Conservation (phyloP, 805 yeast species). For the Cyberlindnera sargentensis region DNA sequence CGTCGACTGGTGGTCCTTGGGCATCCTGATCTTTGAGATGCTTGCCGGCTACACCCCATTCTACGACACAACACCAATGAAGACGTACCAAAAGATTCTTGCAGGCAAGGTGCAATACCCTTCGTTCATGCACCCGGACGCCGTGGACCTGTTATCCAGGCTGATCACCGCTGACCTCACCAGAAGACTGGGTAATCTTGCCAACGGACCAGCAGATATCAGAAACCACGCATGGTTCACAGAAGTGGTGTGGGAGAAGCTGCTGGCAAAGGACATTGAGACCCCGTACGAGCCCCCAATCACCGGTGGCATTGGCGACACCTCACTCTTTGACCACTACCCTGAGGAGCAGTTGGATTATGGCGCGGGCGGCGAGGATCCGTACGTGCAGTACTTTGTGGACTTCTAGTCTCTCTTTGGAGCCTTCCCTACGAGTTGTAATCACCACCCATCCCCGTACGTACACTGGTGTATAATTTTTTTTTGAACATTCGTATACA, state of each 20-base stretch:
- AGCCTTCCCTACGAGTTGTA: no score
- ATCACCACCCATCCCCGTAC: no score
- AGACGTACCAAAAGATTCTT: slow-evolving; percentile 87
- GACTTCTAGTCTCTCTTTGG: slow-evolving; percentile 36
- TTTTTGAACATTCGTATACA: no score
- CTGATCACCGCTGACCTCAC: slow-evolving; percentile 82
- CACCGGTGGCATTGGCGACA: slow-evolving; percentile 88
- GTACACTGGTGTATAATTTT: no score
- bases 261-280: slow-evolving; percentile 78
- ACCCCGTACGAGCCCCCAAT: slow-evolving; percentile 97
- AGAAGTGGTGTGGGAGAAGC: slow-evolving; percentile 90
- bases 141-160: slow-evolving; percentile 60
- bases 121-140: slow-evolving; percentile 68
- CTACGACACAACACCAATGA: slow-evolving; percentile 88
- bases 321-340: slow-evolving; percentile 74
- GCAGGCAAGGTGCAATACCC: slow-evolving; percentile 78
- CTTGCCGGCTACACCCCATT: slow-evolving; percentile 93
- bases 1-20: slow-evolving; percentile 98
- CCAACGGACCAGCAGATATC: slow-evolving; percentile 79
- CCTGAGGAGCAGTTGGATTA: slow-evolving; percentile 85
- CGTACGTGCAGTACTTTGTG: slow-evolving; percentile 52
- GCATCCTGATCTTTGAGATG: slow-evolving; percentile 89
- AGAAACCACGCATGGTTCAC: slow-evolving; percentile 86
- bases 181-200: slow-evolving; percentile 77
- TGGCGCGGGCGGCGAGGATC: slow-evolving; percentile 71